Evolutionary conservation across 805 yeast genomes (phyloP).

Genomic region (Ogataea neopini): DNA sequence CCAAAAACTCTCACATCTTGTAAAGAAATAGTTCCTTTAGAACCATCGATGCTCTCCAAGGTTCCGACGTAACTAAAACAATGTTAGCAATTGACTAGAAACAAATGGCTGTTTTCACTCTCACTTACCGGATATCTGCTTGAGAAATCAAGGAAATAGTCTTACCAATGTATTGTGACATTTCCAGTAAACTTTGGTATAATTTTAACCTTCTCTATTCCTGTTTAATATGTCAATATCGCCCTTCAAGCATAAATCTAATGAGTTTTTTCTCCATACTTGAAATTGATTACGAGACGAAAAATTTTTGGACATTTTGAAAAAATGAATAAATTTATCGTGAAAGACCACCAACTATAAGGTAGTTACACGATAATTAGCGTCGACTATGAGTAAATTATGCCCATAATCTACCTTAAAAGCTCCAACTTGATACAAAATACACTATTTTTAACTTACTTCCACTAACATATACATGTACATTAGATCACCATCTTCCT

Average conservation of each 20-base stretch:
- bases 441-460: neutral
- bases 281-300: constrained; percentile 4
- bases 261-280: constrained; percentile 2
- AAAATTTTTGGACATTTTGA: neutral
- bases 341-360: too few relatives aligned
- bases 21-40: constrained; percentile 85
- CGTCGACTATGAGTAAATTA: too few relatives aligned
- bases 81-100: constrained; percentile 4
- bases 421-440: neutral
- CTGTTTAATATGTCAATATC: too few relatives aligned
- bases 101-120: too few relatives aligned
- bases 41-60: constrained; percentile 86
- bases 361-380: too few relatives aligned
- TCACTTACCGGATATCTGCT: constrained; percentile 65
- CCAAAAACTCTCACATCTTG: constrained; percentile 81
- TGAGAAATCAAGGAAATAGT: constrained; percentile 78
- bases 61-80: constrained; percentile 76
- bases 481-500: constrained; percentile 34
- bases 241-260: neutral
- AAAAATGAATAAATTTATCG: neutral
- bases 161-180: constrained; percentile 94
- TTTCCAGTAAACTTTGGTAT: constrained; percentile 30
- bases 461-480: constrained; percentile 3
- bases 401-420: too few relatives aligned
- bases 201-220: neutral